Conservation (phyloP, 768 basidiomycete genomes). For the Kwoniella shandongensis region DNA sequence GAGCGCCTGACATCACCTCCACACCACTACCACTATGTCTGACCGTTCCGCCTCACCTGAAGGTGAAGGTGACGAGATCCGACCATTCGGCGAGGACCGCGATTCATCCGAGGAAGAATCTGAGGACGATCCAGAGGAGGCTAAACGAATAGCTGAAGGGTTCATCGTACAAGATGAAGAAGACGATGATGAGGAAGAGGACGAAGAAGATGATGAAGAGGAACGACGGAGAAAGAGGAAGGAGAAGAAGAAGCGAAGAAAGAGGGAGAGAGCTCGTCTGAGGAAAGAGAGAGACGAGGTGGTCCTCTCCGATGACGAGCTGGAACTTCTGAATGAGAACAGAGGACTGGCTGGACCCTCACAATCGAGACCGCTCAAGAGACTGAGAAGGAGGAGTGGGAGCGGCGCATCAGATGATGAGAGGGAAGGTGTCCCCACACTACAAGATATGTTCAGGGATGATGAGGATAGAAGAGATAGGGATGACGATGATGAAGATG, state of each 20-base stretch:
- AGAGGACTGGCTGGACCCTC: conserved; percentile 70
- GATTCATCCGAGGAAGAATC: conserved; percentile 57
- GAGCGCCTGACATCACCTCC: neutral
- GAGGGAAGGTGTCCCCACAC: conserved; percentile 58
- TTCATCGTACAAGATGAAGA: conserved; percentile 92
- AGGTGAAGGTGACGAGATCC: conserved; percentile 50
- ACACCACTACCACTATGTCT: conserved; percentile 29
- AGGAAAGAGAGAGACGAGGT: conserved; percentile 60
- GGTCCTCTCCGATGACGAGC: conserved; percentile 75
- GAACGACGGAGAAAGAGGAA: conserved; percentile 57
- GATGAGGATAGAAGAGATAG: conserved; percentile 60
- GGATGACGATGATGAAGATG: conserved; percentile 64
- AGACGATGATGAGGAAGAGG: conserved; percentile 72
- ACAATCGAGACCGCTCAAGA: conserved; percentile 63
- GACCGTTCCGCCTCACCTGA: conserved; percentile 43
- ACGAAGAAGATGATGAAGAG: conserved; percentile 62
- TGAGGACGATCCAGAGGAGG: conserved; percentile 89
- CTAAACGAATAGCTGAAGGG: conserved; percentile 72
- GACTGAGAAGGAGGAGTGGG: conserved; percentile 74
- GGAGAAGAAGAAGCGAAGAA: conserved; percentile 62
- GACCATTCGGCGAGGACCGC: conserved; percentile 47
- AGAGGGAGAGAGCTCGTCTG: conserved; percentile 52
- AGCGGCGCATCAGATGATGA: conserved; percentile 61
- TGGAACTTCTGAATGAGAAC: conserved; percentile 81
- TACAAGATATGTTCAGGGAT: conserved; percentile 76